A percentile compares a stretch with the other conserved stretches of the same genome.
phyloP scores from a whole-genome alignment of 1,284 basidiomycete genomes.

The Boletus sp. region DNA sequence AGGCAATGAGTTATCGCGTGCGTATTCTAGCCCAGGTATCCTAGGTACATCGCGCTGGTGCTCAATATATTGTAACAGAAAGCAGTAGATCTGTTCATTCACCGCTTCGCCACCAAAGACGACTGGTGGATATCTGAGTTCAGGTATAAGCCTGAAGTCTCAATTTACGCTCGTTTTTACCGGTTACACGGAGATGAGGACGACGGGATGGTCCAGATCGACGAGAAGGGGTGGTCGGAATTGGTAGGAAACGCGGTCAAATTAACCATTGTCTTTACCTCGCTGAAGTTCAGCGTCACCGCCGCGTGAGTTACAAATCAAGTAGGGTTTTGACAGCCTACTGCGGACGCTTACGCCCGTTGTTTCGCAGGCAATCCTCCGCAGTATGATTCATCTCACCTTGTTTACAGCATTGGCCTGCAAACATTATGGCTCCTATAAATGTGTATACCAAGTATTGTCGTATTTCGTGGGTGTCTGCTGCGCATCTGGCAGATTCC shows the following conservation, averaged over 20 bases:
- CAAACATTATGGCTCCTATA: too few relatives aligned
- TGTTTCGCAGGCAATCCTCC: conserved; percentile 26
- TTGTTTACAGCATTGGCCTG: neutral
- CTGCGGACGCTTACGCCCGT: conserved; percentile 12
- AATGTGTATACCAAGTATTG: too few relatives aligned
- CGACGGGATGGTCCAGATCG: conserved; percentile 31
- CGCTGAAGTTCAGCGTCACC: conserved; percentile 33
- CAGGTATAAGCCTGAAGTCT: conserved; percentile 32
- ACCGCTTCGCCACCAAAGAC: conserved; percentile 33
- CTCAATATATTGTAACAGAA: conserved; percentile 15
- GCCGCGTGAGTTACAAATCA: conserved; percentile 25
- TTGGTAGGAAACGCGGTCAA: conserved; percentile 33
- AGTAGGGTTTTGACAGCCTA: neutral
- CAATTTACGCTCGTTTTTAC: conserved; percentile 33
- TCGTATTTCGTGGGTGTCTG: neutral
- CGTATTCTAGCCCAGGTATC: conserved; percentile 4
- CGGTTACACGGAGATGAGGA: conserved; percentile 32
- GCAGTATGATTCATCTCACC: conserved; percentile 17
- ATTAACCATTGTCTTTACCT: conserved; percentile 30
- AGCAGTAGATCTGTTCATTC: conserved; percentile 31
- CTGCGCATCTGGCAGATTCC: neutral
- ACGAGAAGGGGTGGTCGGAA: conserved; percentile 32
- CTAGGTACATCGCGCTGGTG: conserved; percentile 11
- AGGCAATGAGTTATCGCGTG: conserved; percentile 34
- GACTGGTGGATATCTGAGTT: conserved; percentile 35